A percentile compares a stretch with the other conserved stretches of the same genome.
phyloP scores from a whole-genome alignment of 2,329 filamentous ascomycete genomes.

The Calycina herbarum region DNA sequence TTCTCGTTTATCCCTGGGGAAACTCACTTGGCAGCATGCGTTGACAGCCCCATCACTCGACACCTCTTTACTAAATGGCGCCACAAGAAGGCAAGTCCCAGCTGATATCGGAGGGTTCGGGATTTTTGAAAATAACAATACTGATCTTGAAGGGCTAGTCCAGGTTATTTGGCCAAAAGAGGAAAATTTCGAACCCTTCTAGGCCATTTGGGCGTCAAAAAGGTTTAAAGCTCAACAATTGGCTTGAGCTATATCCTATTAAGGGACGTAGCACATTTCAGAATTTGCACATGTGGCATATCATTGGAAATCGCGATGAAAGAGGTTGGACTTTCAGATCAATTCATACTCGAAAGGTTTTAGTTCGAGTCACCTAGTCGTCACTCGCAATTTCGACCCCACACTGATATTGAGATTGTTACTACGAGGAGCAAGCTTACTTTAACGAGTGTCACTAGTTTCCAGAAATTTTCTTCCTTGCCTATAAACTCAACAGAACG shows the following conservation, averaged over 20 bases:
- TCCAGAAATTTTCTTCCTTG: not conserved
- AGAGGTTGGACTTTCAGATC: not conserved
- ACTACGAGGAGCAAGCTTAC: not conserved
- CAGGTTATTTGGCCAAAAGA: not conserved
- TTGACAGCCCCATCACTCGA: not conserved
- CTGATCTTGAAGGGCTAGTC: not conserved
- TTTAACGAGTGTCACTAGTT: not conserved
- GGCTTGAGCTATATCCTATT: not conserved
- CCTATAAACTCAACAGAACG: not conserved
- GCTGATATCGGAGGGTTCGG: not conserved
- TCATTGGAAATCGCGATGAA: not conserved
- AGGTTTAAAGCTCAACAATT: not conserved
- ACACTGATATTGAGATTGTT: not conserved
- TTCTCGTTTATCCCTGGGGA: not conserved
- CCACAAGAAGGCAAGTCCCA: not conserved
- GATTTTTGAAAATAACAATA: not conserved
- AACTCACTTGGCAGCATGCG: conserved; percentile 1
- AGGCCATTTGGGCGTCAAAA: not conserved
- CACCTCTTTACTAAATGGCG: not conserved
- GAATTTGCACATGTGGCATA: not conserved
- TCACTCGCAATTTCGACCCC: not conserved
- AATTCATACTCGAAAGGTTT: not conserved
- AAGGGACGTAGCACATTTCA: not conserved
- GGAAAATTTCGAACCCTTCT: not conserved
- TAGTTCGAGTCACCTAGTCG: not conserved